These are phyloP conservation scores for Candida stauntonica DNA, from an alignment of 805 yeast genomes.

Conservation along the genomic window DNA sequence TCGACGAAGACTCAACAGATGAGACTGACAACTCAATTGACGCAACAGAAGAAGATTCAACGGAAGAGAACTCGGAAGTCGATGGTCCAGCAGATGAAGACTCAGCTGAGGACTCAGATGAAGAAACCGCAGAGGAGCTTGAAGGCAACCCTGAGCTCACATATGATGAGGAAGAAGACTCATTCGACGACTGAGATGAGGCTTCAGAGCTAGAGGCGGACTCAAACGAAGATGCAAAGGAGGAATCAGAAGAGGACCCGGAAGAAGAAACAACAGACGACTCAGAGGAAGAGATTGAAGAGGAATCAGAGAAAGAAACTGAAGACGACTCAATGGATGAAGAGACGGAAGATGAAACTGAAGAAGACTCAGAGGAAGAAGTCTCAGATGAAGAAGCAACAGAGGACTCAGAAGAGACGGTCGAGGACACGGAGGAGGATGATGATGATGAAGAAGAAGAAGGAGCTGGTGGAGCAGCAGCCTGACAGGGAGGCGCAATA, in stretches of 20 bases:
- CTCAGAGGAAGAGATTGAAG: no score
- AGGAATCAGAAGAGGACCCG: not conserved
- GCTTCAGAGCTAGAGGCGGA: slow-evolving; percentile 30
- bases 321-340: not conserved
- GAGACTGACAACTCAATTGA: not conserved
- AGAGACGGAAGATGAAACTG: not conserved
- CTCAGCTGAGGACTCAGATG: not conserved
- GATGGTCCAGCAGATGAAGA: not conserved
- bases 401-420: not conserved
- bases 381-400: not conserved
- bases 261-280: not conserved
- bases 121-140: not conserved
- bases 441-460: not conserved
- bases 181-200: no score
- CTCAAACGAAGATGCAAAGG: not conserved
- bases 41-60: not conserved
- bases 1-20: not conserved
- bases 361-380: not conserved
- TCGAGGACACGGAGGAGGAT: slow-evolving; percentile 34
- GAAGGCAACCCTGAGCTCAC: no score
- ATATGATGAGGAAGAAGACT: slow-evolving; percentile 29
- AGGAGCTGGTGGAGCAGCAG: not conserved
- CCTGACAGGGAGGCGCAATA: not conserved
- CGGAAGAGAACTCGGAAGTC: not conserved
- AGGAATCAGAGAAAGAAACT: not conserved